Evolutionary conservation across 2,329 filamentous ascomycete species (phyloP).

Genomic region (Tolypocladium tropicale): DNA sequence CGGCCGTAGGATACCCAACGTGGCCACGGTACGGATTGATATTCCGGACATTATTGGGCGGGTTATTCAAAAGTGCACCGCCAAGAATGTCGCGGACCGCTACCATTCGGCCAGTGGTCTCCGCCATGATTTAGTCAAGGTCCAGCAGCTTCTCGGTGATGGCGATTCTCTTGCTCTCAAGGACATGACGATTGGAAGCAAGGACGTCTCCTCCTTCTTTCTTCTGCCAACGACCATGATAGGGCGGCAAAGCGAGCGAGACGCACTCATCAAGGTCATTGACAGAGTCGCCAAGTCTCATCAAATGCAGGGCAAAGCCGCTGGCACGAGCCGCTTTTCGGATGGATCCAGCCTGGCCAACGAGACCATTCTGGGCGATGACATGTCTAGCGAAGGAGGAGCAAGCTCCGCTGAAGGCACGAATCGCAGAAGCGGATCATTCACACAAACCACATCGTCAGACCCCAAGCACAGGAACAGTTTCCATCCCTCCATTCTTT

Average conservation of each 20-base stretch:
- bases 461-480: constrained; percentile 30
- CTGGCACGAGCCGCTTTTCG: constrained; percentile 34
- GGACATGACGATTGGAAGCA: constrained; percentile 67
- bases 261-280: constrained; percentile 62
- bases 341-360: constrained; percentile 44
- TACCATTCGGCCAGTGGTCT: constrained; percentile 86
- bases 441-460: constrained; percentile 31
- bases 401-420: constrained; percentile 46
- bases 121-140: constrained; percentile 65
- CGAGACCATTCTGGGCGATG: constrained; percentile 35
- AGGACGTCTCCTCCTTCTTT: constrained; percentile 87
- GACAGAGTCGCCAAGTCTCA: constrained; percentile 65
- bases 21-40: constrained; percentile 69
- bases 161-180: constrained; percentile 63
- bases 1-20: constrained; percentile 63
- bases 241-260: constrained; percentile 63
- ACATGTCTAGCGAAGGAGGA: constrained; percentile 48
- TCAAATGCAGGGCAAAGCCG: constrained; percentile 30
- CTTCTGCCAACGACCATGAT: constrained; percentile 74
- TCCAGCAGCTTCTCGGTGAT: constrained; percentile 64
- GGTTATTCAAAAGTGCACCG: constrained; percentile 86
- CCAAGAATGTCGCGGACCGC: constrained; percentile 76
- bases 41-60: constrained; percentile 72
- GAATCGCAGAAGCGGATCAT: constrained; percentile 38
- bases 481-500: constrained; percentile 29